Conservation (phyloP, 176 grass and related monocot species). For the Elymus sibiricus region DNA sequence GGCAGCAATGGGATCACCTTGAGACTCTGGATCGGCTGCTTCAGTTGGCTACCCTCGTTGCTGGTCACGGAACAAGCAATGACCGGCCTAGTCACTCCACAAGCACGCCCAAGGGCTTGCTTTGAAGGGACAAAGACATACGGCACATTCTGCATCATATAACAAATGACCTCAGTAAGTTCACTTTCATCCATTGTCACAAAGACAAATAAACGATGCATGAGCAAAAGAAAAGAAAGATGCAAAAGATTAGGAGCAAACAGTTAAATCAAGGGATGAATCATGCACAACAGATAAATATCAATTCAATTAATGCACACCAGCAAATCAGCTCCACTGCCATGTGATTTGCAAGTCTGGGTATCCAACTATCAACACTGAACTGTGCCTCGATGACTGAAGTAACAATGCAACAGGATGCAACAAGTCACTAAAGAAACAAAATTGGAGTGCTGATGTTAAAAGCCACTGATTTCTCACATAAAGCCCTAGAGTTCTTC, state of each 20-base stretch:
- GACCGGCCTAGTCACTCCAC: conserved; percentile 81
- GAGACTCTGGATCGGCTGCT: conserved; percentile 62
- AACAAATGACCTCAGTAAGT: conserved; percentile 4
- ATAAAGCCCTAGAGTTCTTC: neutral
- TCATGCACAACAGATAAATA: neutral
- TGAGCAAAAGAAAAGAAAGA: neutral
- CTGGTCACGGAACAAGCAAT: conserved; percentile 89
- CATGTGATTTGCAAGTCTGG: neutral
- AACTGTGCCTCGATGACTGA: neutral
- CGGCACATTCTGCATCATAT: conserved; percentile 58
- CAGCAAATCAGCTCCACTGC: neutral
- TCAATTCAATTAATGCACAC: neutral
- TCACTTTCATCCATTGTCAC: neutral
- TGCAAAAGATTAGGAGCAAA: neutral
- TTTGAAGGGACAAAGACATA: conserved; percentile 91
- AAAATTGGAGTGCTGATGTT: neutral
- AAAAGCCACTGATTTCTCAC: neutral
- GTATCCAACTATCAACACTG: neutral
- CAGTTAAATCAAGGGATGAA: neutral
- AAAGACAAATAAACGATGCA: neutral
- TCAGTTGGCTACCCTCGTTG: conserved; percentile 78
- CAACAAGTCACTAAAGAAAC: neutral
- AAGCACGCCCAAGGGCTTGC: conserved; percentile 79
- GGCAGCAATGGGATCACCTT: conserved; percentile 40
- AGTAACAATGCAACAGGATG: neutral